Conservation (phyloP, 148 eudicot genomes). For the Chenopodium album region DNA sequence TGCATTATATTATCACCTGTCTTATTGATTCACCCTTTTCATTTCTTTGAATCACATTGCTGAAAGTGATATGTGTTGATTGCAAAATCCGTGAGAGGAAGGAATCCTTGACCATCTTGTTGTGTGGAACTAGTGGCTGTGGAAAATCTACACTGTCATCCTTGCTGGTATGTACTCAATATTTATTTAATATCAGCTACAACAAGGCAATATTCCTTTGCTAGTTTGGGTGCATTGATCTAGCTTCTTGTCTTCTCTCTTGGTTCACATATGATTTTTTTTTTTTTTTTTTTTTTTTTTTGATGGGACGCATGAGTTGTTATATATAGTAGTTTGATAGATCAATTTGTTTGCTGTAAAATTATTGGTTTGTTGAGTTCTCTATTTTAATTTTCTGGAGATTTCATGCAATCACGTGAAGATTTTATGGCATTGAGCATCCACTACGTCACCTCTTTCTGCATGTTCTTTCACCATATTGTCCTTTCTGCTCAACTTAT, state of each 20-base stretch:
- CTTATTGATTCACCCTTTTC: background rate
- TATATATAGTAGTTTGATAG: background rate
- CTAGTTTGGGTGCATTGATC: background rate
- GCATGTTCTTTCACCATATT: background rate
- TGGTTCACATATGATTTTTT: background rate
- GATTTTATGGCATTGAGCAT: background rate
- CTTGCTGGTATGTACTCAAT: constrained; percentile 57
- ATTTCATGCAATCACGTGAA: background rate
- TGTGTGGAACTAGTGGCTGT: constrained; percentile 96
- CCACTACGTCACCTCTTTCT: background rate
- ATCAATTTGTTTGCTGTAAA: background rate
- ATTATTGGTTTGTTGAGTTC: too few relatives aligned
- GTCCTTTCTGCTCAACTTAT: too few relatives aligned
- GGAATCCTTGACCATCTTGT: constrained; percentile 80
- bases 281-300: too few relatives aligned
- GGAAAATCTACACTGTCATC: constrained; percentile 98
- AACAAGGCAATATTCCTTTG: background rate
- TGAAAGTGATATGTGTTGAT: constrained; percentile 27
- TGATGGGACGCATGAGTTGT: too few relatives aligned
- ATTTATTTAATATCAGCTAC: background rate
- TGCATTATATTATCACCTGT: too few relatives aligned
- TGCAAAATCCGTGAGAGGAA: constrained; percentile 83
- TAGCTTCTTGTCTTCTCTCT: background rate
- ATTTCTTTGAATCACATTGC: background rate
- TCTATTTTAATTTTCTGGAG: too few relatives aligned